Evolutionary conservation across 495 filamentous ascomycete species (phyloP).

Genomic region (Lichenothelia convexa): DNA sequence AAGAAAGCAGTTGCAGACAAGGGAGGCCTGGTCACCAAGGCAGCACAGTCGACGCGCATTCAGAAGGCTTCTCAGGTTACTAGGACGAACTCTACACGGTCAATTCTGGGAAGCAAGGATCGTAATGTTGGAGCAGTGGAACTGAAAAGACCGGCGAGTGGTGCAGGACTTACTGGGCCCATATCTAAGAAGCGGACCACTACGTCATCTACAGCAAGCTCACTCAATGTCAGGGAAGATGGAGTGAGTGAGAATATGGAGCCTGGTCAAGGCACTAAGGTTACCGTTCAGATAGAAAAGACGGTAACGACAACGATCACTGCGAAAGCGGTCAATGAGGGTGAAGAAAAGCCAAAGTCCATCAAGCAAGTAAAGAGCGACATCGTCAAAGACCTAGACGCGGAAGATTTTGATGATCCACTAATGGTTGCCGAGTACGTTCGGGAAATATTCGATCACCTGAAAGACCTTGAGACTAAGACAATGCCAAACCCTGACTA

Average conservation of each 20-base stretch:
- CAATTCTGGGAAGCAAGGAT: constrained; percentile 44
- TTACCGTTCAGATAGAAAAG: constrained; percentile 10
- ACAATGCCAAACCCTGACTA: constrained; percentile 83
- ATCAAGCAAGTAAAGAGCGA: constrained; percentile 23
- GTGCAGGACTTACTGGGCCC: constrained; percentile 43
- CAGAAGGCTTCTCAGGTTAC: constrained; percentile 60
- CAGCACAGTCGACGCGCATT: constrained; percentile 53
- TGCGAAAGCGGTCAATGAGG: not conserved
- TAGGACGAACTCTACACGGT: constrained; percentile 43
- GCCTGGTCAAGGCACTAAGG: constrained; percentile 19
- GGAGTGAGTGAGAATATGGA: constrained; percentile 38
- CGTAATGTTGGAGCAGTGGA: constrained; percentile 31
- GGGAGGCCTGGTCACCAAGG: constrained; percentile 53
- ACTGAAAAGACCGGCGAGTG: constrained; percentile 51
- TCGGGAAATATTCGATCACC: constrained; percentile 91
- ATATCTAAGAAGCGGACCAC: constrained; percentile 42
- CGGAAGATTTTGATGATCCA: constrained; percentile 78
- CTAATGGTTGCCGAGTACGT: constrained; percentile 97
- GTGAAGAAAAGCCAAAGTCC: constrained; percentile 30
- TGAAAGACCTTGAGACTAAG: constrained; percentile 64
- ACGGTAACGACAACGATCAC: constrained; percentile 3
- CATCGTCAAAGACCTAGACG: constrained; percentile 47
- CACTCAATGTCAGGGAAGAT: constrained; percentile 37
- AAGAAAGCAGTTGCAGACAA: constrained; percentile 48
- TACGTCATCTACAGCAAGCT: constrained; percentile 30